A percentile compares a stretch with the other conserved stretches of the same genome.
Conservation (phyloP, 768 basidiomycete species). For the Podaxis rugospora region DNA sequence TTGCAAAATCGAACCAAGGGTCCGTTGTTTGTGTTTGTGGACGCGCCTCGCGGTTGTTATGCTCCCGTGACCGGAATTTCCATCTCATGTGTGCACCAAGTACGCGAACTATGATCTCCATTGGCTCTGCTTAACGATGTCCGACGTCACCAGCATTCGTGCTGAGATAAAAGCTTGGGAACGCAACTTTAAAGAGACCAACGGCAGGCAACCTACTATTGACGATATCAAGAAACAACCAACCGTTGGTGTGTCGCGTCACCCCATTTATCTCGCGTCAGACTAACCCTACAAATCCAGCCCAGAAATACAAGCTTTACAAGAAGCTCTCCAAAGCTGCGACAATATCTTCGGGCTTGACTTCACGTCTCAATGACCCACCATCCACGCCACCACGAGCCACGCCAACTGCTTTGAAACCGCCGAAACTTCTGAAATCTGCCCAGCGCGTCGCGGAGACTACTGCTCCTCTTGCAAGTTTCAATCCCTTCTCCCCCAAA, state of each 20-base stretch:
- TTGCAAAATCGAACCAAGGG: constrained; percentile 19
- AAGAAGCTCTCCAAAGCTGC: constrained; percentile 63
- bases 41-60: constrained; percentile 25
- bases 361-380: constrained; percentile 16
- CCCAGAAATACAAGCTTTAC: constrained; percentile 78
- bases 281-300: constrained; percentile 32
- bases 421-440: constrained; percentile 35
- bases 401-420: constrained; percentile 25
- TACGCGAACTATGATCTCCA: constrained; percentile 7
- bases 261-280: constrained; percentile 3
- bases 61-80: constrained; percentile 2
- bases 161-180: constrained; percentile 80
- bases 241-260: constrained; percentile 49
- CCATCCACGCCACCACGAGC: constrained; percentile 35
- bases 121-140: constrained; percentile 10
- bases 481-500: constrained; percentile 77
- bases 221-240: constrained; percentile 67
- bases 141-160: constrained; percentile 47
- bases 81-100: constrained; percentile 11
- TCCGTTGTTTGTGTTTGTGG: constrained; percentile 34
- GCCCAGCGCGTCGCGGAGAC: constrained; percentile 48
- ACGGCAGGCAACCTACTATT: constrained; percentile 58
- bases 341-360: constrained; percentile 12
- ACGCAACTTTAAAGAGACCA: constrained; percentile 50
- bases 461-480: constrained; percentile 48